A percentile compares a stretch with the other conserved stretches of the same genome.
phyloP scores from a whole-genome alignment of 73 alveolate genomes.

The Tetrahymena elliotti region DNA sequence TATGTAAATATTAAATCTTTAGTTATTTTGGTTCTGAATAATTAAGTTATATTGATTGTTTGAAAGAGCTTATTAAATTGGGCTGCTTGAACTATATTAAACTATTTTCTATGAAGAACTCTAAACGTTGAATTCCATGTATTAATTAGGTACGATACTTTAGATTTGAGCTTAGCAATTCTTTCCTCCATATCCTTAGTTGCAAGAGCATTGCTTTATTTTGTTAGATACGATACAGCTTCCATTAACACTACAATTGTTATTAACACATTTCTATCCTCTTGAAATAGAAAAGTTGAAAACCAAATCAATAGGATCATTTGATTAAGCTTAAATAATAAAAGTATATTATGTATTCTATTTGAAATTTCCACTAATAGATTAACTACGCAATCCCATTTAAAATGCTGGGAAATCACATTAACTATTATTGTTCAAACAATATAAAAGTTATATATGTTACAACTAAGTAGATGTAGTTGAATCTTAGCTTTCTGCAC shows the following conservation, averaged over 20 bases:
- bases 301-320: not conserved
- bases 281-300: not conserved
- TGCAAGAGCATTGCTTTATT: not conserved
- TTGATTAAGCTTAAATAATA: not conserved
- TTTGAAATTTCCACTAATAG: not conserved
- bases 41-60: not conserved
- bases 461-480: not conserved
- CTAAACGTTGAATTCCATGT: not conserved
- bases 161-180: not conserved
- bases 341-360: not conserved
- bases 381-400: not conserved
- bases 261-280: not conserved
- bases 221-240: not conserved
- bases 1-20: not conserved
- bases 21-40: not conserved
- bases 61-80: not conserved
- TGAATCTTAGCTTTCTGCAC: not conserved
- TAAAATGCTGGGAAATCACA: not conserved
- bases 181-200: not conserved
- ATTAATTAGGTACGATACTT: not conserved
- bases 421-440: not conserved
- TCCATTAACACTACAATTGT: not conserved
- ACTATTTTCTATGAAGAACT: not conserved
- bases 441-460: not conserved
- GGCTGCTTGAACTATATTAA: not conserved